Evolutionary conservation across 2,329 filamentous ascomycete species (phyloP).

Genomic region (Hirsutella thompsonii): DNA sequence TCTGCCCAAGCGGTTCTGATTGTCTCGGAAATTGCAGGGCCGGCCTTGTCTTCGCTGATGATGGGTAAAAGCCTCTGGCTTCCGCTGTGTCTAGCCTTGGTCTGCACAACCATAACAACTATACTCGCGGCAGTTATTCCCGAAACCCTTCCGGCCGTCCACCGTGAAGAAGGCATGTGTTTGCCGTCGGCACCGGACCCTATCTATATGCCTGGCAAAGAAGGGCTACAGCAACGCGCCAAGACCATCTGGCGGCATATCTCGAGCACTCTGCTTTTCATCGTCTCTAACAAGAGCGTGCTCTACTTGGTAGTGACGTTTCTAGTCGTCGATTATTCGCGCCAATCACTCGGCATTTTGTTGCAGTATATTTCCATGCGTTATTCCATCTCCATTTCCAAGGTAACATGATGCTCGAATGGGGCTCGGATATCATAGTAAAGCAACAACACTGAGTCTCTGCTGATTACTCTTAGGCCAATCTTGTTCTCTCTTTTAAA

Average conservation of each 20-base stretch:
- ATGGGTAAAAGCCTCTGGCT: background rate
- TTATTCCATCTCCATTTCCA: background rate
- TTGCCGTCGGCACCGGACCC: background rate
- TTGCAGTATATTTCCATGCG: background rate
- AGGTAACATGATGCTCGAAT: background rate
- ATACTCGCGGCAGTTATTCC: background rate
- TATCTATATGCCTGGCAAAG: background rate
- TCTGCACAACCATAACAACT: background rate
- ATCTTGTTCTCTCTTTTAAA: background rate
- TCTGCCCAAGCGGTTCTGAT: background rate
- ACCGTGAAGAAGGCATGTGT: too few species aligned
- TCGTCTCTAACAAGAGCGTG: background rate
- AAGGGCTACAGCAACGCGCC: background rate
- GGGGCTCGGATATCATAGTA: too few species aligned
- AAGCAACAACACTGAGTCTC: background rate
- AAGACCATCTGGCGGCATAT: background rate
- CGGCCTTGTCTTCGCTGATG: background rate
- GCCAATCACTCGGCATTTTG: background rate
- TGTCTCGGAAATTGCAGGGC: background rate
- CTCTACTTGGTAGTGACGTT: background rate
- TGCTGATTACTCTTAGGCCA: background rate
- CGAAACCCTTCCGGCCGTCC: background rate
- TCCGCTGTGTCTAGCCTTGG: background rate
- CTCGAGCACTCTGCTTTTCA: background rate
- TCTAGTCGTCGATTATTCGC: background rate